These are phyloP conservation scores for Monosporozyma aquatica DNA, from an alignment of 805 yeast genomes.

Conservation along the genomic window DNA sequence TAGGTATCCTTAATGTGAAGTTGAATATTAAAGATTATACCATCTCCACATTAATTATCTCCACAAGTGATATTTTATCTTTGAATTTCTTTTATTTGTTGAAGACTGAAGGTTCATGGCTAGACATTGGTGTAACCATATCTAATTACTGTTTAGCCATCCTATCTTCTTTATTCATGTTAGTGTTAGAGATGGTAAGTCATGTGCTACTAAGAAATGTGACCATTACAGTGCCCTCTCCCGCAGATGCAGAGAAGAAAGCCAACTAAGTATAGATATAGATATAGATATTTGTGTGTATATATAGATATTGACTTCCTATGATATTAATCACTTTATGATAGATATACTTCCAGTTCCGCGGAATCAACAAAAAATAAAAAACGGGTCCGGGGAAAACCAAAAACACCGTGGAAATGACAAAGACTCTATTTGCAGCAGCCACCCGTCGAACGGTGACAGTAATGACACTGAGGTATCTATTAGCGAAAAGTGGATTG, in stretches of 20 bases:
- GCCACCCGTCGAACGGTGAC: no score
- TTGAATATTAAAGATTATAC: conserved; percentile 72
- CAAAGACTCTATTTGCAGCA: no score
- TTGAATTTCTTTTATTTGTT: conserved; percentile 87
- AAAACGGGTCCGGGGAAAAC: no score
- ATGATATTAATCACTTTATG: no score
- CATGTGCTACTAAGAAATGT: conserved; percentile 71
- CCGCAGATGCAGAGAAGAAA: conserved; percentile 4
- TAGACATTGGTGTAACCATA: conserved; percentile 92
- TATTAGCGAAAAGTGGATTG: no score
- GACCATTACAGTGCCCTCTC: conserved; percentile 24
- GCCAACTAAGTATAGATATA: neutral
- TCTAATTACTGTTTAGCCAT: conserved; percentile 91
- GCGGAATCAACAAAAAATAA: no score
- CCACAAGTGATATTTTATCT: conserved; percentile 81
- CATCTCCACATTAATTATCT: conserved; percentile 77
- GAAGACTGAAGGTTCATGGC: conserved; percentile 94
- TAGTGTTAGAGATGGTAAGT: conserved; percentile 70
- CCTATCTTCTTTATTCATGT: conserved; percentile 75
- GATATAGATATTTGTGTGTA: neutral
- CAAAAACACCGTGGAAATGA: no score
- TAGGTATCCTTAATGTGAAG: conserved; percentile 79
- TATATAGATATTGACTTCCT: neutral
- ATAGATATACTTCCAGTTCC: no score
- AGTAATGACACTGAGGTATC: no score